Evolutionary conservation across 208 protist genomes (phyloP).

Genomic region (Novymonas esmeraldas): DNA sequence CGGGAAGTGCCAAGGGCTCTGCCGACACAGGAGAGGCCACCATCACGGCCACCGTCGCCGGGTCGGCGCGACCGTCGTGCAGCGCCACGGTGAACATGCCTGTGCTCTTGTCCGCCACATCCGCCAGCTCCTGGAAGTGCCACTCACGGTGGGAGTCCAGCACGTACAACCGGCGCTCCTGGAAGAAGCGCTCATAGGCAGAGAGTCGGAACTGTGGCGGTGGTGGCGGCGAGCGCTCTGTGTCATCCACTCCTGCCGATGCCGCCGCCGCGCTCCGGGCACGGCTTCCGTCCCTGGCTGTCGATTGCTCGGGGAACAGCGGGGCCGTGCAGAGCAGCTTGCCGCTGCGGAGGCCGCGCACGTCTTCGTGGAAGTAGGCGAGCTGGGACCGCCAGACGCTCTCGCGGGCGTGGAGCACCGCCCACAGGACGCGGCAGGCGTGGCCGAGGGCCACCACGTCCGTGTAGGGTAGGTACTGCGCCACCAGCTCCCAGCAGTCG

Average conservation of each 20-base stretch:
- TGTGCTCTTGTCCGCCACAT: slow-evolving; percentile 38
- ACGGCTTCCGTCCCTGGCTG: neutral
- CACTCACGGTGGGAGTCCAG: slow-evolving; percentile 74
- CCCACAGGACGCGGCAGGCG: slow-evolving; percentile 57
- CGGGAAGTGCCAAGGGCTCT: slow-evolving; percentile 4
- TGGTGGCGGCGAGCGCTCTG: neutral
- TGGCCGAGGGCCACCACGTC: slow-evolving; percentile 53
- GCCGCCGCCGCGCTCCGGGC: slow-evolving; percentile 1
- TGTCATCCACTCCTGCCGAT: neutral
- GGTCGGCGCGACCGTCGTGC: slow-evolving; percentile 30
- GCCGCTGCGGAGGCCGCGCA: slow-evolving; percentile 53
- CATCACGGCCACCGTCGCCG: neutral
- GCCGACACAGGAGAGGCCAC: slow-evolving; percentile 15
- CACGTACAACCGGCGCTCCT: slow-evolving; percentile 66
- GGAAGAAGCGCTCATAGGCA: slow-evolving; percentile 66
- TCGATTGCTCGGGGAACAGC: slow-evolving; percentile 18
- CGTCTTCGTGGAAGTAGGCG: slow-evolving; percentile 55
- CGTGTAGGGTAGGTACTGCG: slow-evolving; percentile 41
- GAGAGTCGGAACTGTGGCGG: slow-evolving; percentile 12
- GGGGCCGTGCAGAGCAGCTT: slow-evolving; percentile 57
- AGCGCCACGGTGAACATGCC: slow-evolving; percentile 60
- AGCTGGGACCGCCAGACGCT: slow-evolving; percentile 77
- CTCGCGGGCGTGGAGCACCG: slow-evolving; percentile 44
- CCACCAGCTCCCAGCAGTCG: slow-evolving; percentile 51
- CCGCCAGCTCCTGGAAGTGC: slow-evolving; percentile 63